Conservation (phyloP, 2,329 filamentous ascomycete species). For the Dactylonectria estremocensis region DNA sequence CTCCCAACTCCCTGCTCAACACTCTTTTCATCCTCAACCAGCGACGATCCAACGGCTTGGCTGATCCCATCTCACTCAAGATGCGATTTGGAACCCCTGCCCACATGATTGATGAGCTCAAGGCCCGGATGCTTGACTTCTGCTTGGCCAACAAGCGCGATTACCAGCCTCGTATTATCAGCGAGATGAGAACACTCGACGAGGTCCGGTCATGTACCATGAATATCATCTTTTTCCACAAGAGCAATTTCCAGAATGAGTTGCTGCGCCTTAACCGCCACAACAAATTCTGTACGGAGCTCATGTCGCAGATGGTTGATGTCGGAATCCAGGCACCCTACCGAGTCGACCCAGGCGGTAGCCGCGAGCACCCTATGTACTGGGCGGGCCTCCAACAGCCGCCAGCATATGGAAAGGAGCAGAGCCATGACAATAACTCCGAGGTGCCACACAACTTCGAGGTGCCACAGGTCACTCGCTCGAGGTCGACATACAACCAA, state of each 20-base stretch:
- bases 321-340: slow-evolving; percentile 87
- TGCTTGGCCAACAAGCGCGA: slow-evolving; percentile 90
- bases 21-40: slow-evolving; percentile 96
- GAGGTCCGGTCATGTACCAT: slow-evolving; percentile 89
- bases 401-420: slow-evolving; percentile 52
- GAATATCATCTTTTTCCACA: slow-evolving; percentile 98
- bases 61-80: slow-evolving; percentile 86
- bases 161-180: slow-evolving; percentile 88
- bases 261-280: slow-evolving; percentile 89
- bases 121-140: slow-evolving; percentile 85
- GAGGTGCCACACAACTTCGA: slow-evolving; percentile 25
- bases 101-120: slow-evolving; percentile 86
- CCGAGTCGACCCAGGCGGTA: slow-evolving; percentile 75
- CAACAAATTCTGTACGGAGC: slow-evolving; percentile 93
- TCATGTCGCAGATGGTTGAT: slow-evolving; percentile 89
- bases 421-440: slow-evolving; percentile 31
- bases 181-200: slow-evolving; percentile 83
- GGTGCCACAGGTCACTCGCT: slow-evolving; percentile 17
- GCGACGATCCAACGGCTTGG: slow-evolving; percentile 88
- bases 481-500: slow-evolving; percentile 10
- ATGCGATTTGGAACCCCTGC: slow-evolving; percentile 92
- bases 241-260: slow-evolving; percentile 97
- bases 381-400: slow-evolving; percentile 57
- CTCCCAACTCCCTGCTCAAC: slow-evolving; percentile 94
- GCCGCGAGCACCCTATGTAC: slow-evolving; percentile 77